Evolutionary conservation across 2,329 filamentous ascomycete genomes (phyloP), one percentile per base, ranked within the genome.

Genomic region (Dothiorella sarmentorum): DNA sequence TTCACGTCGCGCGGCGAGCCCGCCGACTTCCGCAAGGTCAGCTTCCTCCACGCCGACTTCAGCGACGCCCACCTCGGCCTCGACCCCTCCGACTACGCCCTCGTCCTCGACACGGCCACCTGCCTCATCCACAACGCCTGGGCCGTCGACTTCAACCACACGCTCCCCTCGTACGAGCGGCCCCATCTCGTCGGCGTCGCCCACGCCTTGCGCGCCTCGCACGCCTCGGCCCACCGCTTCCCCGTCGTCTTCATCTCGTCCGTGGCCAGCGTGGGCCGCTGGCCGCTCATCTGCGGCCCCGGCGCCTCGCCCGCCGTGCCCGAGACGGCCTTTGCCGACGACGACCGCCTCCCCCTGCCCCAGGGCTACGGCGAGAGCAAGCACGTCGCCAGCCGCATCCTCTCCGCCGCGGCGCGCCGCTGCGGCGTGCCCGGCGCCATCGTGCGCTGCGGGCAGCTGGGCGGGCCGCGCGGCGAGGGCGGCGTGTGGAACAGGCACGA

Each of bases 341-440:
- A 71, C 58, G 62, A 64, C 47, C 38, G 51, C 11, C 59, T 63
- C 10, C 65, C 72, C 0, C 61, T 71, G 1, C 63, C 67, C 6
- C 69, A 71, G 45, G 74, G 73, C 13, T 76, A 76, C 51, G 73
- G 69, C 17, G 67, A 74, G 49, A 69, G 66, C 9, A 76, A 76
- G 58, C 66, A 72, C 44, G 68, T 76, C 5, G 63, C 71, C 0
- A 66, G 67, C 10, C 62, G 66, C 15, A 70, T 75, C 24, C 62
- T 72, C 0, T 64, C 65, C n/a, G 62, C 55, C 2, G 71, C 71
- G 5, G 67, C 72, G 2, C 58, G 65, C 26, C 58, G 63, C 7
- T 45, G 68, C 3, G 65, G 64, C 3, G 59, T 71, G n/a, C 61
- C 61, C 7, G 62, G 61, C 3, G 64, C 61, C 6, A 63, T 71